These are phyloP conservation scores for Platanthera guangdongensis DNA, from an alignment of 106 monocot species.

Conservation along the genomic window DNA sequence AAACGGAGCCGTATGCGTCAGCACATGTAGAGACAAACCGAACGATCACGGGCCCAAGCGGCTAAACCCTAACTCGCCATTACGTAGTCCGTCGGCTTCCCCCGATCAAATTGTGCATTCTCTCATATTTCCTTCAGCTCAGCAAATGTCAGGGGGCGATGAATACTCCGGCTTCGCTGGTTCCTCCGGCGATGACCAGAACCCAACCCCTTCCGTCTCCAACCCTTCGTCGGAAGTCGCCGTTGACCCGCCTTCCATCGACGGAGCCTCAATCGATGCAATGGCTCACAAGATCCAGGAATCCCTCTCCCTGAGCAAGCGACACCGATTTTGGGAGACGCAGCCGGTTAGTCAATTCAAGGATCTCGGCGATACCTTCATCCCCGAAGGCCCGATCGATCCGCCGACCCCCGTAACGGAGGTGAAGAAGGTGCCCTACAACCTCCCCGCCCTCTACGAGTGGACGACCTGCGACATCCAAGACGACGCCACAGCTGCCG, in stretches of 20 bases:
- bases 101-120: background rate
- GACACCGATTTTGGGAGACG: constrained; percentile 83
- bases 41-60: too few species aligned
- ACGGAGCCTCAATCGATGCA: constrained; percentile 23
- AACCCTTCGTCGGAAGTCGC: background rate
- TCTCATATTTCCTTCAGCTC: background rate
- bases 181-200: background rate
- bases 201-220: background rate
- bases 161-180: background rate
- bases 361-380: constrained; percentile 39
- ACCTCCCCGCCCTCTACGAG: constrained; percentile 63
- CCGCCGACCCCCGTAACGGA: constrained; percentile 48
- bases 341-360: constrained; percentile 86
- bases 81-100: background rate
- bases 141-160: background rate
- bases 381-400: constrained; percentile 70
- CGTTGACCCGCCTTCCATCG: background rate
- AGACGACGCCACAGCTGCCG: constrained; percentile 36
- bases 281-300: constrained; percentile 52
- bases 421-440: constrained; percentile 61
- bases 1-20: too few species aligned
- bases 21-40: too few species aligned
- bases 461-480: constrained; percentile 78
- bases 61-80: too few species aligned
- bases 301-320: constrained; percentile 33